Evolutionary conservation across 2,329 filamentous ascomycete genomes (phyloP).

Genomic region (Lasiodiplodia citricola): DNA sequence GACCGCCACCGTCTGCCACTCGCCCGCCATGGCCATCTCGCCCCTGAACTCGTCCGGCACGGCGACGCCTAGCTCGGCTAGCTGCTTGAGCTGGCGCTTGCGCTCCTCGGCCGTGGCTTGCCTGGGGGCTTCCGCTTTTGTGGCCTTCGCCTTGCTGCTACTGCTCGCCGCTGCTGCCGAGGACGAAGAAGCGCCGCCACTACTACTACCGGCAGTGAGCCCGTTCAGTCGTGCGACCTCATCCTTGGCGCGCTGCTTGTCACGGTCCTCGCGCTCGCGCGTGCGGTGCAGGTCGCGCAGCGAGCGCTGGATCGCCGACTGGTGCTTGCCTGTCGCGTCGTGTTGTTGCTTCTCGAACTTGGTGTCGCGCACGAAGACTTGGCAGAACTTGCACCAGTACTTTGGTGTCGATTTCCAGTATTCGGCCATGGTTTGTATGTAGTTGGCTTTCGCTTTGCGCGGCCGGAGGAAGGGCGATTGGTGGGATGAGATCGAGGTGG

Average conservation of each 20-base stretch:
- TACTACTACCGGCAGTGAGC: conserved; percentile 58
- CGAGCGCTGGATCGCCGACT: conserved; percentile 84
- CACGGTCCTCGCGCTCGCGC: conserved; percentile 79
- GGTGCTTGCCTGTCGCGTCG: conserved; percentile 84
- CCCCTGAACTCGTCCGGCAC: conserved; percentile 78
- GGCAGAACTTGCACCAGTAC: conserved; percentile 99
- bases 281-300: conserved; percentile 85
- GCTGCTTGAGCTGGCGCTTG: conserved; percentile 83
- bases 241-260: conserved; percentile 79
- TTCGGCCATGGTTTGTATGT: conserved; percentile 73
- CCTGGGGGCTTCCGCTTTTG: conserved; percentile 37
- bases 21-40: conserved; percentile 85
- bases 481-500: background rate
- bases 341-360: conserved; percentile 88
- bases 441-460: background rate
- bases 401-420: conserved; percentile 98
- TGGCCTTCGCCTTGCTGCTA: conserved; percentile 31
- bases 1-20: conserved; percentile 76
- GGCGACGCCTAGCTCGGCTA: conserved; percentile 84
- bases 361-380: conserved; percentile 87
- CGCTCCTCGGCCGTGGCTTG: conserved; percentile 68
- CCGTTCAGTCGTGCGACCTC: conserved; percentile 88
- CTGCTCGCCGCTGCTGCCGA: conserved; percentile 30
- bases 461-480: background rate
- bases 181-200: conserved; percentile 38